phyloP scores from a whole-genome alignment of 768 basidiomycete genomes.

The Xanthoconium stramineum region DNA sequence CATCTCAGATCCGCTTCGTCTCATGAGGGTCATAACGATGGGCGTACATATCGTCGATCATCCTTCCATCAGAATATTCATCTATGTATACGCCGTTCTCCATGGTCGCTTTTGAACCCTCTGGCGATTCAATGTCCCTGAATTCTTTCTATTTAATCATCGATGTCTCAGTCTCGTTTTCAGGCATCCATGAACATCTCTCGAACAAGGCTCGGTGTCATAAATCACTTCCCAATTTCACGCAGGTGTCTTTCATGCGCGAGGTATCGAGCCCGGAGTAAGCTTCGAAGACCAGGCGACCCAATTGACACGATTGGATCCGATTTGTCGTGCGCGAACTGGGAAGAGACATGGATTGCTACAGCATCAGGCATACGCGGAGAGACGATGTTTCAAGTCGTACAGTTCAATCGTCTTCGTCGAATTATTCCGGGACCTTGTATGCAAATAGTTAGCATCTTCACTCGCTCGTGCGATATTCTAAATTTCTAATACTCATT shows the following conservation, averaged over 20 bases:
- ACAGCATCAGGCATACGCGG: slow-evolving; percentile 7
- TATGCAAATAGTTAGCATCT: no score
- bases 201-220: slow-evolving; percentile 13
- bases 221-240: slow-evolving; percentile 8
- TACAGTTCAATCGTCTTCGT: no score
- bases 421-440: no score
- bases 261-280: background rate
- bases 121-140: background rate
- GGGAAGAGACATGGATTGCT: slow-evolving; percentile 12
- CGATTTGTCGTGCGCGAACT: slow-evolving; percentile 2
- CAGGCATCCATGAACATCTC: slow-evolving; percentile 13
- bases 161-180: slow-evolving; percentile 7
- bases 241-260: background rate
- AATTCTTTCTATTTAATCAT: no score
- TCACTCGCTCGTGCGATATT: no score
- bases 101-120: background rate
- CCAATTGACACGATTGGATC: slow-evolving; percentile 17
- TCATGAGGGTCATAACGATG: background rate
- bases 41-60: background rate
- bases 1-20: background rate
- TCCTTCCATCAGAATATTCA: background rate
- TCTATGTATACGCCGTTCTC: background rate
- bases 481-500: no score
- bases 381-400: background rate
- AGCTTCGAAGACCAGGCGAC: background rate